Evolutionary conservation across 768 basidiomycete species (phyloP).

Genomic region (Mycena epipterygia): DNA sequence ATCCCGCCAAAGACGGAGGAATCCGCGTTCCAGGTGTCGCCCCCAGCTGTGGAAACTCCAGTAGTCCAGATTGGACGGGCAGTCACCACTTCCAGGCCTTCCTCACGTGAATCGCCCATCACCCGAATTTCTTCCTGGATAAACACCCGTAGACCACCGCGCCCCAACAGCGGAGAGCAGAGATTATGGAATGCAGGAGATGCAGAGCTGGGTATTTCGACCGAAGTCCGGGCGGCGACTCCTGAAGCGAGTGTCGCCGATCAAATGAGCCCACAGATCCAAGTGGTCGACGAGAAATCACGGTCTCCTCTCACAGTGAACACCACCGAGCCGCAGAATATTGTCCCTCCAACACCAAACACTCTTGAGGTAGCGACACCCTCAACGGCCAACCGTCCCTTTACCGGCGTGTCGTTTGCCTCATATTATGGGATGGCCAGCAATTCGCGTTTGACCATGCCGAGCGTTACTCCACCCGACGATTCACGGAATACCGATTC

Average conservation of each 20-base stretch:
- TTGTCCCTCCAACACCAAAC: conserved; percentile 9
- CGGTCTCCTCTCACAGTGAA: conserved; percentile 8
- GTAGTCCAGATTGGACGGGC: conserved; percentile 23
- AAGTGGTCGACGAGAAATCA: conserved; percentile 23
- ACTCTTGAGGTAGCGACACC: conserved; percentile 26
- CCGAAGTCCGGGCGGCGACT: conserved; percentile 12
- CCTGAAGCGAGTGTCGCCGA: conserved; percentile 7
- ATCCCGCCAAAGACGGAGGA: conserved; percentile 37
- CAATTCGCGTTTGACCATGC: conserved; percentile 32
- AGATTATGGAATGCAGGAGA: conserved; percentile 48
- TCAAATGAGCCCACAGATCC: conserved; percentile 15
- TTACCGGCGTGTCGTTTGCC: conserved; percentile 43
- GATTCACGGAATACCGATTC: conserved; percentile 45
- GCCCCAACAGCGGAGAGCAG: conserved; percentile 44
- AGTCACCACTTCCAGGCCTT: conserved; percentile 20
- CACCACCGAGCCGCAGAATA: conserved; percentile 7
- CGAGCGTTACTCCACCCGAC: conserved; percentile 9
- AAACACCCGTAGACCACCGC: conserved; percentile 44
- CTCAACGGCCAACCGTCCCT: conserved; percentile 29
- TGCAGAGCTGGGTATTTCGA: conserved; percentile 44
- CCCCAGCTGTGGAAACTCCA: conserved; percentile 13
- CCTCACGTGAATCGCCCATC: conserved; percentile 38
- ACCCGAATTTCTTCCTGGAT: conserved; percentile 57
- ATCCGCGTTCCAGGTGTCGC: conserved; percentile 38
- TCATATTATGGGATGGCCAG: conserved; percentile 51